Base-by-base conservation (phyloP, 192 early-diverging fungal species). In the Allomyces macrogynus region DNA sequence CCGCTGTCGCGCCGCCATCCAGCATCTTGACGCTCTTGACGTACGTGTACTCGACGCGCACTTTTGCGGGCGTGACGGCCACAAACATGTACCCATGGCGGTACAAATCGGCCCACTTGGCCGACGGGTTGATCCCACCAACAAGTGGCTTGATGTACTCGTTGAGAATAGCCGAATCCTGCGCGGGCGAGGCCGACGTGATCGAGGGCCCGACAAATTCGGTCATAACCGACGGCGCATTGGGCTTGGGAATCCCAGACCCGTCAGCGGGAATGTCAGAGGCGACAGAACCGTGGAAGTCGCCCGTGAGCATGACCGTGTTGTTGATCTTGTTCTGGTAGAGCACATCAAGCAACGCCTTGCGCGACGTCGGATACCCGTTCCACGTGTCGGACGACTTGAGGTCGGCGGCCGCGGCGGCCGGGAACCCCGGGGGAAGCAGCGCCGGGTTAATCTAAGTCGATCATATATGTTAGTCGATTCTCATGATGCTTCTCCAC, bases 121-220 rank as follows among this genome's bases (percentile, higher is more conserved):
- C 5, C 42, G 68, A 66, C 23, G 67, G 67, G 23, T 73, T 65
- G 10, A 65, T 42, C 22, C 4, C 12, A 25, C 57, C 63, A 43
- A 64, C 44, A 4, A 71, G 14, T 16, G n/a, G 43, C 24, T 67
- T 66, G 23, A 49, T 32, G 24, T 63, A 23, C 10, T 49, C 18
- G 61, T 69, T 67, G 23, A 76, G 63, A n/a, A 44, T 42, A 0
- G 64, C 66, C 8, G 70, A 24, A n/a, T 65, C 49, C 54, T 61
- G 32, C 22, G 63, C 24, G 5, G 67, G 63, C 12, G 66, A 67
- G 18, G 67, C 66, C 16, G 64, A 66, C 4, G 75, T 67, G 16
- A 76, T 68, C 24, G 62, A 62, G 20, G 75, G 66, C 8, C 65
- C 61, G 61, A 76, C 75, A 61, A 74, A 70, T 63, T 76, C 75